Conservation (phyloP, 768 basidiomycete genomes). For the Cyclocybe aegerita region DNA sequence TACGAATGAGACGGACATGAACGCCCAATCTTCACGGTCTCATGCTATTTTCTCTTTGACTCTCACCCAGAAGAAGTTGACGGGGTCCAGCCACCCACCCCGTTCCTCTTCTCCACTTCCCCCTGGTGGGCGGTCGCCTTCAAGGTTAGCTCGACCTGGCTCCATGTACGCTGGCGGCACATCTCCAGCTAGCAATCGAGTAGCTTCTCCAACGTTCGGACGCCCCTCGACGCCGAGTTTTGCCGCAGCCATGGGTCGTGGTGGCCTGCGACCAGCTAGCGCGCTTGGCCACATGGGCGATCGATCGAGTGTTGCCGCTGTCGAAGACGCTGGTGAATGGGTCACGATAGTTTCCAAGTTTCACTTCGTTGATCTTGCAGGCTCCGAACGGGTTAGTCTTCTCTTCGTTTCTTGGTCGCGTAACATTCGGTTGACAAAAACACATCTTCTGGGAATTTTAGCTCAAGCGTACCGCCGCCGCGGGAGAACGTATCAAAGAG, state of each 20-base stretch:
- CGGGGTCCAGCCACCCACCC: slow-evolving; percentile 67
- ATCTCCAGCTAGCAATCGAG: slow-evolving; percentile 42
- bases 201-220: slow-evolving; percentile 77
- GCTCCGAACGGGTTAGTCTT: slow-evolving; percentile 82
- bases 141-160: slow-evolving; percentile 80
- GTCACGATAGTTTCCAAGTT: slow-evolving; percentile 91
- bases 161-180: slow-evolving; percentile 58
- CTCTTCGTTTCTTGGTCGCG: not conserved
- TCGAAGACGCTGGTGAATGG: slow-evolving; percentile 81
- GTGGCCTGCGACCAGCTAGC: slow-evolving; percentile 71
- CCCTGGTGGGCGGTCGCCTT: slow-evolving; percentile 69
- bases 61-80: slow-evolving; percentile 85
- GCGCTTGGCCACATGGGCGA: slow-evolving; percentile 73
- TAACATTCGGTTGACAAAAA: slow-evolving; percentile 5
- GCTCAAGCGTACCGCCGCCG: slow-evolving; percentile 95
- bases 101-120: slow-evolving; percentile 80
- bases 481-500: slow-evolving; percentile 95
- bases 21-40: slow-evolving; percentile 95
- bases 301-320: slow-evolving; percentile 32
- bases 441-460: slow-evolving; percentile 29
- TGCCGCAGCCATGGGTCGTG: slow-evolving; percentile 67
- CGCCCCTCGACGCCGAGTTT: slow-evolving; percentile 82
- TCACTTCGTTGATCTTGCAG: slow-evolving; percentile 97
- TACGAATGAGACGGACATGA: slow-evolving; percentile 98
- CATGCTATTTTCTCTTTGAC: slow-evolving; percentile 99